Percentiles rank a stretch among this genome's conserved stretches.
These are phyloP conservation scores for Allantophomopsis lycopodina DNA, from an alignment of 2,329 filamentous ascomycete genomes.

Conservation along the genomic window DNA sequence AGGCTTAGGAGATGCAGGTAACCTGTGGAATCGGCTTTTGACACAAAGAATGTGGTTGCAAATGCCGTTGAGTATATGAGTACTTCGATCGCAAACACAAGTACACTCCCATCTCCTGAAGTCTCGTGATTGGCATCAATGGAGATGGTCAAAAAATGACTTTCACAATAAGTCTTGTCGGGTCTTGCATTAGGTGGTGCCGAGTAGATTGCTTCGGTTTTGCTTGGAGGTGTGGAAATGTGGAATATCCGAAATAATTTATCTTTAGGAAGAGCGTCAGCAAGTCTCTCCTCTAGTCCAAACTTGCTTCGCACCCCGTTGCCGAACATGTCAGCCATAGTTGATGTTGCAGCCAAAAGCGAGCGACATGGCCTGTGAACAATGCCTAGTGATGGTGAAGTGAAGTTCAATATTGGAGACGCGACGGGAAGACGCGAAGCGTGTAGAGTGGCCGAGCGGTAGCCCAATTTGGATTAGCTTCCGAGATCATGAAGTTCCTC, in stretches of 20 bases:
- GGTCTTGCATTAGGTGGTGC: slow-evolving; percentile 57
- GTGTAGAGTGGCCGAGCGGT: too few relatives aligned
- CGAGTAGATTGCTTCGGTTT: slow-evolving; percentile 64
- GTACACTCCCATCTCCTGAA: slow-evolving; percentile 25
- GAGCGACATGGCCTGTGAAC: too few relatives aligned
- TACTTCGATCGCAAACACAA: slow-evolving; percentile 77
- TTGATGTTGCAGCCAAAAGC: too few relatives aligned
- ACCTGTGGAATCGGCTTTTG: slow-evolving; percentile 93
- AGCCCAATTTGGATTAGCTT: too few relatives aligned
- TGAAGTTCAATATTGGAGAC: too few relatives aligned
- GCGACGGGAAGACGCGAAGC: too few relatives aligned
- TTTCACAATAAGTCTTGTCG: slow-evolving; percentile 75
- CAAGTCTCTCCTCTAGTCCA: slow-evolving; percentile 6
- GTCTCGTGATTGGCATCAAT: slow-evolving; percentile 18
- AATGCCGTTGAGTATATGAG: slow-evolving; percentile 72
- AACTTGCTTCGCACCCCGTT: too few relatives aligned
- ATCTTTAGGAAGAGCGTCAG: slow-evolving; percentile 33
- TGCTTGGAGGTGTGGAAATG: slow-evolving; percentile 70
- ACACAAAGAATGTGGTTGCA: slow-evolving; percentile 82
- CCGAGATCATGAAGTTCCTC: neutral
- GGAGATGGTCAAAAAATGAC: slow-evolving; percentile 58
- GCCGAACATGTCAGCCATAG: too few relatives aligned
- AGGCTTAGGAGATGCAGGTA: slow-evolving; percentile 58
- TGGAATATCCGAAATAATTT: slow-evolving; percentile 62
- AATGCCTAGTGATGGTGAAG: too few relatives aligned